Conservation (phyloP, 1,284 basidiomycete genomes). For the Pyrrhoderma lamaoense region DNA sequence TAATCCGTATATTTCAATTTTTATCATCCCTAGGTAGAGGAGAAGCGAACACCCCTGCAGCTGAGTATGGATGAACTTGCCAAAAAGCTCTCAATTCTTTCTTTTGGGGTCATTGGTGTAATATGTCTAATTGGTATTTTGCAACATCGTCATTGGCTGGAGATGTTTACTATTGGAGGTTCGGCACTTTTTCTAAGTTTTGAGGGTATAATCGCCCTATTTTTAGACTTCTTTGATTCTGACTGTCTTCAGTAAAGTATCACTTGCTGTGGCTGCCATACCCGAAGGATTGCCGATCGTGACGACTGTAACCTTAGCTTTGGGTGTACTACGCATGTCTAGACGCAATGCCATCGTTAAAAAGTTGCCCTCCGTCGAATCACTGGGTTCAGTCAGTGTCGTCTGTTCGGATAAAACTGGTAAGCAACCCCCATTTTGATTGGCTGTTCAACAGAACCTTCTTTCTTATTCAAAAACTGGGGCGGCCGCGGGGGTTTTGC, state of each 20-base stretch:
- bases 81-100: constrained; percentile 83
- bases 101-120: constrained; percentile 88
- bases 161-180: constrained; percentile 99
- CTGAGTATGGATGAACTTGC: constrained; percentile 96
- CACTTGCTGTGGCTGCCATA: constrained; percentile 93
- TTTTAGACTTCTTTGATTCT: background rate
- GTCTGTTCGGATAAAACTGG: constrained; percentile 98
- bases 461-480: too few species aligned
- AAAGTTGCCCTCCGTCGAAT: constrained; percentile 92
- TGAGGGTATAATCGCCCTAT: background rate
- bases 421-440: constrained; percentile 21
- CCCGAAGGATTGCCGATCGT: constrained; percentile 97
- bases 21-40: constrained; percentile 89
- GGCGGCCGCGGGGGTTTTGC: too few species aligned
- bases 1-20: too few species aligned
- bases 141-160: constrained; percentile 86
- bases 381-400: constrained; percentile 88
- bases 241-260: constrained; percentile 51
- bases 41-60: constrained; percentile 90
- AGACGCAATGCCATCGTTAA: constrained; percentile 95
- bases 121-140: constrained; percentile 89
- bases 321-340: constrained; percentile 92
- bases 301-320: constrained; percentile 92
- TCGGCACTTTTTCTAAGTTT: constrained; percentile 22
- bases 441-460: constrained; percentile 5